A percentile compares a stretch with the other conserved stretches of the same genome.
Conservation (phyloP, 2,329 filamentous ascomycete species). For the Fusarium lateritium region DNA sequence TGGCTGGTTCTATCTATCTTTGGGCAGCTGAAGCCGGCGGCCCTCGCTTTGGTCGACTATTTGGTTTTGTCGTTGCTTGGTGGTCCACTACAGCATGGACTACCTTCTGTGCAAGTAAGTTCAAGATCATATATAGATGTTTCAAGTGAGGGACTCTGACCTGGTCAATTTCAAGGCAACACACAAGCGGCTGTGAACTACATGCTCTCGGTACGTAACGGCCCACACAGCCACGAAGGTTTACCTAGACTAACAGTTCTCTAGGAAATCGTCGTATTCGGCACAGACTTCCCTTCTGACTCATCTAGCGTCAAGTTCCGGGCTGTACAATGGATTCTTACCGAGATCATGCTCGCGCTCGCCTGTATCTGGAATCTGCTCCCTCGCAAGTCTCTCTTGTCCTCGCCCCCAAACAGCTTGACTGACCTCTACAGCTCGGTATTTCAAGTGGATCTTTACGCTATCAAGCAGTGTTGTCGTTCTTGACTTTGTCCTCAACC, state of each 20-base stretch:
- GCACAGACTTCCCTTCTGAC: constrained; percentile 1
- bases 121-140: no score
- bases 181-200: constrained; percentile 12
- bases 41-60: neutral
- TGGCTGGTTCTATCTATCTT: neutral
- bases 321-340: neutral
- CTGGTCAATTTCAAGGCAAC: fast-evolving
- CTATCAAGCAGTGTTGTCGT: neutral
- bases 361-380: constrained; percentile 2
- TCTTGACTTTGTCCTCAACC: constrained; percentile 5
- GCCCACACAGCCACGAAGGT: fast-evolving
- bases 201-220: constrained; percentile 5
- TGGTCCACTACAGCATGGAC: constrained; percentile 9
- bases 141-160: neutral
- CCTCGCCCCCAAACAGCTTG: fast-evolving
- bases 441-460: constrained; percentile 9
- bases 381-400: neutral
- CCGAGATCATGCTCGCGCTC: neutral
- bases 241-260: neutral
- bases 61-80: constrained; percentile 13
- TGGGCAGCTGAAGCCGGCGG: constrained; percentile 16
- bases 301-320: constrained; percentile 3
- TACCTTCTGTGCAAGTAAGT: constrained; percentile 1
- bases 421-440: neutral
- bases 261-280: constrained; percentile 7